Evolutionary conservation across 1,139 yeast species (phyloP).

Genomic region (Pichia sp.): DNA sequence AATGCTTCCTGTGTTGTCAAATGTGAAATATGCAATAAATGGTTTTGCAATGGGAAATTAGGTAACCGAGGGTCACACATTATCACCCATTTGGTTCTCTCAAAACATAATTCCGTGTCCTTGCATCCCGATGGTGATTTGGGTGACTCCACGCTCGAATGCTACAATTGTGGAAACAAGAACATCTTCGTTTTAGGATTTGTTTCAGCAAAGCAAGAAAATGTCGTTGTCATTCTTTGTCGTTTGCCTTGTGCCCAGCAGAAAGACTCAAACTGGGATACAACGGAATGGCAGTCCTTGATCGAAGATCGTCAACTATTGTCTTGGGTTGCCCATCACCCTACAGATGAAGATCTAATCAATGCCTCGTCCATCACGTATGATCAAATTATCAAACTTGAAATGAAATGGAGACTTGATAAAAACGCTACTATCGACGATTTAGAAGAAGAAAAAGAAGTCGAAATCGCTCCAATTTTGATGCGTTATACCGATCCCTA

Average conservation of each 20-base stretch:
- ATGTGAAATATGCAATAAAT: constrained; percentile 72
- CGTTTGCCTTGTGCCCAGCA: constrained; percentile 85
- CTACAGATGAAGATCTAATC: constrained; percentile 59
- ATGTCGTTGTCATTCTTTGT: constrained; percentile 82
- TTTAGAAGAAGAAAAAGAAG: constrained; percentile 47
- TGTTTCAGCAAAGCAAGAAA: constrained; percentile 82
- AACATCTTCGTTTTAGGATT: constrained; percentile 83
- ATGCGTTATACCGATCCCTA: constrained; percentile 79
- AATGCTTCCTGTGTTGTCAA: constrained; percentile 63
- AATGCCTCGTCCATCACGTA: constrained; percentile 53
- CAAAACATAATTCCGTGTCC: constrained; percentile 72
- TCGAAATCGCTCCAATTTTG: constrained; percentile 64
- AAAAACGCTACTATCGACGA: constrained; percentile 66
- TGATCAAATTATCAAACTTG: constrained; percentile 67
- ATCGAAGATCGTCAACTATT: constrained; percentile 76
- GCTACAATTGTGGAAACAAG: constrained; percentile 83
- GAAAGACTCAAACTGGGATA: constrained; percentile 78
- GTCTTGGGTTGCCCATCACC: constrained; percentile 75
- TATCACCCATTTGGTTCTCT: constrained; percentile 76
- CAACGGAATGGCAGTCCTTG: constrained; percentile 81
- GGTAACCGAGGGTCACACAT: constrained; percentile 69
- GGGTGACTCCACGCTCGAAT: constrained; percentile 82
- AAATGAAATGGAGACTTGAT: constrained; percentile 70
- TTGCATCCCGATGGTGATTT: constrained; percentile 77
- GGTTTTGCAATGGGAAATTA: constrained; percentile 86